Evolutionary conservation across 148 eudicot species (phyloP).

Genomic region (Cornus controversa): DNA sequence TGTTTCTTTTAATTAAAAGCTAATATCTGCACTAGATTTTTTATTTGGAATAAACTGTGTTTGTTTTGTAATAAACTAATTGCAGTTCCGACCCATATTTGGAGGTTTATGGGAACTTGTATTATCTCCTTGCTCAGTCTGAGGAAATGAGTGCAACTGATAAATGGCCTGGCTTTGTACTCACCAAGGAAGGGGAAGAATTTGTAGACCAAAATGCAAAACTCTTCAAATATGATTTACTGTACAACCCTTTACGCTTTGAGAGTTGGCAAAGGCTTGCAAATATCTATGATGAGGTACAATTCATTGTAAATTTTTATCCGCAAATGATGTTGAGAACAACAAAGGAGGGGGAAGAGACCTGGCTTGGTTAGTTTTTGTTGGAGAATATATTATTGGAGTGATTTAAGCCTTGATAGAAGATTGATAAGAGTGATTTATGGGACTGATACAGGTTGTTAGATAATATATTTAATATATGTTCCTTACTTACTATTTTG

Average conservation of each 20-base stretch:
- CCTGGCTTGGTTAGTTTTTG: neutral
- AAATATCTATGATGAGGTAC: constrained; percentile 92
- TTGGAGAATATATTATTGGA: too few species aligned
- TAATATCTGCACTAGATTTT: neutral
- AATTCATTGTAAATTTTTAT: neutral
- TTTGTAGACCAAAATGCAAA: constrained; percentile 86
- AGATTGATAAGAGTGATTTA: too few species aligned
- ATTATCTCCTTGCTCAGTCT: constrained; percentile 80
- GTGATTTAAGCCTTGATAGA: too few species aligned
- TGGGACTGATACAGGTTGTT: too few species aligned
- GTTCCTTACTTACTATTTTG: too few species aligned
- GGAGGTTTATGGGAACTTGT: constrained; percentile 92
- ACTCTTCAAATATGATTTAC: constrained; percentile 86
- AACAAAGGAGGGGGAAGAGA: neutral
- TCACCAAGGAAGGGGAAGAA: constrained; percentile 96
- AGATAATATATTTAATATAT: too few species aligned
- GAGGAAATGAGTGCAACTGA: constrained; percentile 95
- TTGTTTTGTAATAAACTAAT: constrained; percentile 16
- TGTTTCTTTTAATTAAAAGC: neutral
- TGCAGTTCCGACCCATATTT: constrained; percentile 87
- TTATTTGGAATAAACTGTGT: neutral
- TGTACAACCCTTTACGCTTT: constrained; percentile 82
- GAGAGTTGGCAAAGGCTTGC: constrained; percentile 99
- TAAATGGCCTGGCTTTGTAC: constrained; percentile 97
- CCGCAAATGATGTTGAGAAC: constrained; percentile 2